Base-by-base conservation (phyloP, 345 rosid species). In the Brassica incana region DNA sequence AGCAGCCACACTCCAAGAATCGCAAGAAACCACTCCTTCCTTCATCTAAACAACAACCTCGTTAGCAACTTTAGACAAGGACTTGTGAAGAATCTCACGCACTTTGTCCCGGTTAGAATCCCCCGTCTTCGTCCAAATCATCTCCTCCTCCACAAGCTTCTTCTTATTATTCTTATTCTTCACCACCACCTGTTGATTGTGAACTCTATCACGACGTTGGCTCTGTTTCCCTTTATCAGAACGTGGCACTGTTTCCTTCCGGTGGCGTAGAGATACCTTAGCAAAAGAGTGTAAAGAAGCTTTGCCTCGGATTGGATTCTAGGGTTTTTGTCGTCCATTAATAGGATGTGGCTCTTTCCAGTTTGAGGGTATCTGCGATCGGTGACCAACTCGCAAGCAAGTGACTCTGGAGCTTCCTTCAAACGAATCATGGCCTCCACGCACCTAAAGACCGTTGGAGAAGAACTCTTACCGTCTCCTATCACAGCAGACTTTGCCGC, bases 101-200 rank as follows among this genome's bases (percentile, higher is more conserved):
- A 77, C 80, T 50, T 50, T 77, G 64, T 69, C 75, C 62, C 80
- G 33, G 1, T 69, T 77, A 1, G 75, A 1, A 62, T 77, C 75
- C 63, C 75, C 75, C 23, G 23, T 20, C 0, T 27, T 68, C 7
- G 29, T 43, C 2, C 16, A 6, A 3, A 35, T 15, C 4, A 8
- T 7, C 14, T 4, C 4, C 6, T 20, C 25, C 71, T 23, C 71
- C 35, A 40, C 35, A 67, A 15, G 71, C 36, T 76, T 67, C 59
- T 20, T 20, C 23, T 20, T 20, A 20, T 20, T 20, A 20, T 58
- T 58, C 15, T 45, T 12, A 0, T 43, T 43, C 54, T 50, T 36
- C 66, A 35, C 48, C 58, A 35, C 48, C 6, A 1, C 8, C 14
- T 5, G 58, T 20, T 20, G 23, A 20, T 20, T 20, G 23, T 20